A percentile compares a stretch with the other conserved stretches of the same genome.
phyloP scores from a whole-genome alignment of 768 basidiomycete species.

The Astraeus odoratus region DNA sequence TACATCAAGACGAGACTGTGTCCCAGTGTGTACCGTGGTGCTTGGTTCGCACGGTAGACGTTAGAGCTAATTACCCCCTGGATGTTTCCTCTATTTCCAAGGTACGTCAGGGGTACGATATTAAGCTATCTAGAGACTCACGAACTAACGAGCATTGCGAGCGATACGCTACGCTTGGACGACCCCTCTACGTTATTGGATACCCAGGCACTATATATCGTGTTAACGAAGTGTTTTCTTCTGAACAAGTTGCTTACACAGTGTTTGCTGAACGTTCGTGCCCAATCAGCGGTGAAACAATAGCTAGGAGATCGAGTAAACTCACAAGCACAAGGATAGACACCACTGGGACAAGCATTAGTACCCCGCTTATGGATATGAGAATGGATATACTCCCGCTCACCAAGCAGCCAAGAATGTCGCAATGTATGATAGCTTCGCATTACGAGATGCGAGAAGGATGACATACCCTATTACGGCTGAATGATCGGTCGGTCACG shows the following conservation, averaged over 20 bases:
- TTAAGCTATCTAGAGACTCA: slow-evolving; percentile 22
- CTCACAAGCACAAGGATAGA: slow-evolving; percentile 69
- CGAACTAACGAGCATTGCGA: slow-evolving; percentile 66
- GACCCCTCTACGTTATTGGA: slow-evolving; percentile 70
- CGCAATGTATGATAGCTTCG: slow-evolving; percentile 65
- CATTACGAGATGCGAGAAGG: slow-evolving; percentile 51
- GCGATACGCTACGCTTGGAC: slow-evolving; percentile 67
- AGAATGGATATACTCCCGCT: slow-evolving; percentile 14
- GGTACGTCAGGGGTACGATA: neutral
- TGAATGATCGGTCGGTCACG: slow-evolving; percentile 16
- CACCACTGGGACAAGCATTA: slow-evolving; percentile 49
- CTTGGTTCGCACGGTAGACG: slow-evolving; percentile 62
- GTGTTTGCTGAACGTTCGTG: slow-evolving; percentile 42
- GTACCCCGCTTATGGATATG: neutral
- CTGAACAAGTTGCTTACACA: slow-evolving; percentile 32
- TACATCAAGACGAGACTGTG: slow-evolving; percentile 67
- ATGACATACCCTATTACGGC: slow-evolving; percentile 65
- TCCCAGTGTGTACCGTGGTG: slow-evolving; percentile 59
- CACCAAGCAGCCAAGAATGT: slow-evolving; percentile 66
- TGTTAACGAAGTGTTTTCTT: slow-evolving; percentile 1
- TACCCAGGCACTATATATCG: slow-evolving; percentile 38
- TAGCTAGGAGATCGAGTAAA: slow-evolving; percentile 2
- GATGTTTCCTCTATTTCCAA: slow-evolving; percentile 54
- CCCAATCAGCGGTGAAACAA: neutral
- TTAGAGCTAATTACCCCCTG: slow-evolving; percentile 76